A percentile compares a stretch with the other conserved stretches of the same genome.
phyloP scores from a whole-genome alignment of 345 rosid species.

The Rhodomyrtus tomentosa region DNA sequence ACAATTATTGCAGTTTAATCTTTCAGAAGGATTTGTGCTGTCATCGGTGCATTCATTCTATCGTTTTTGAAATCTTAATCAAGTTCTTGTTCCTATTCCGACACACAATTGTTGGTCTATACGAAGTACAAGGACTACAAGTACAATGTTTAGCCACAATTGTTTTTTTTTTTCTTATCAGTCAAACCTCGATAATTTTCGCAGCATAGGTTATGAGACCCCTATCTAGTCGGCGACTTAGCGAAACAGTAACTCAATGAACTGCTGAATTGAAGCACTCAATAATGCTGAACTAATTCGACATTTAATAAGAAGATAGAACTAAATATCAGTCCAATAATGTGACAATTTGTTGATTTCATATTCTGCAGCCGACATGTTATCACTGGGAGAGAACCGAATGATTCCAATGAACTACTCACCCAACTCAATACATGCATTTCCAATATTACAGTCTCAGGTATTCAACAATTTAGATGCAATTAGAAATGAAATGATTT shows the following conservation, averaged over 20 bases:
- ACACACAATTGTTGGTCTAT: neutral
- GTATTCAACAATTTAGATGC: neutral
- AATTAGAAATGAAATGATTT: neutral
- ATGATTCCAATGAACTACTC: neutral
- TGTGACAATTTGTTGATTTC: neutral
- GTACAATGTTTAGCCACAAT: neutral
- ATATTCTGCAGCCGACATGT: neutral
- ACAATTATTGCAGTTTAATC: neutral
- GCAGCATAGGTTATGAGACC: neutral
- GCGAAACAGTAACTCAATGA: neutral
- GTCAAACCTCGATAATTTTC: neutral
- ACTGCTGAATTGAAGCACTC: neutral
- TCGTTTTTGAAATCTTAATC: neutral
- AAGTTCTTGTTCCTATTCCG: neutral
- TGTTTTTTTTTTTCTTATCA: too few relatives aligned
- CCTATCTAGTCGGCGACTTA: neutral
- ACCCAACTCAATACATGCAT: neutral
- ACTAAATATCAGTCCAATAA: neutral
- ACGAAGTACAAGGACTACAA: neutral
- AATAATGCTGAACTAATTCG: neutral
- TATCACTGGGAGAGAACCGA: neutral
- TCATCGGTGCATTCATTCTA: too few relatives aligned
- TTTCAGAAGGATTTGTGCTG: neutral
- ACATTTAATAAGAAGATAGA: neutral
- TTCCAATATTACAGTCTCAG: neutral